phyloP scores from a whole-genome alignment of 768 basidiomycete genomes.

The Mrakia frigida region DNA sequence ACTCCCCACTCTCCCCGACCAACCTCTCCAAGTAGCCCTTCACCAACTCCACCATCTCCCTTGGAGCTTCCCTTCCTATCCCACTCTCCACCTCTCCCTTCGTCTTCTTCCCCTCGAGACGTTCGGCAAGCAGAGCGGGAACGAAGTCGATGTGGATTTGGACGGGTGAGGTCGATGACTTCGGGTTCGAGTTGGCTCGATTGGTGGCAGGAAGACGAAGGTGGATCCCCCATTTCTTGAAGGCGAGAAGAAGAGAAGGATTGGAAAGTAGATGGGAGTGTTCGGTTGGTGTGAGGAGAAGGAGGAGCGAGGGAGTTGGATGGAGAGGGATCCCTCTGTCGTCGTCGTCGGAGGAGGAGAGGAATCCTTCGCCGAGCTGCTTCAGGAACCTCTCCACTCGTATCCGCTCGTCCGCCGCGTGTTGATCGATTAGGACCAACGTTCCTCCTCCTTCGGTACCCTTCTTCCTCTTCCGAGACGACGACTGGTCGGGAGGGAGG shows the following conservation, averaged over 20 bases:
- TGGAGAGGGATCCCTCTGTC: not conserved
- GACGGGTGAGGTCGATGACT: constrained; percentile 47
- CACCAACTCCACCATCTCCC: constrained; percentile 70
- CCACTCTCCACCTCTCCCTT: constrained; percentile 15
- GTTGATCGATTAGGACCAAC: constrained; percentile 87
- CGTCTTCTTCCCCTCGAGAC: constrained; percentile 46
- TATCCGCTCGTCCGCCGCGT: constrained; percentile 95
- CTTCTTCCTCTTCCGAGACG: not conserved
- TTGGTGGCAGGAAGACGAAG: not conserved
- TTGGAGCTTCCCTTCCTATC: constrained; percentile 33
- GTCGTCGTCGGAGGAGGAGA: constrained; percentile 1
- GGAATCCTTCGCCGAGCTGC: constrained; percentile 63
- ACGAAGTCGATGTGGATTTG: constrained; percentile 62
- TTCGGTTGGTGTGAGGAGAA: constrained; percentile 23
- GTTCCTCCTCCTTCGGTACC: not conserved
- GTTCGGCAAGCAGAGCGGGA: constrained; percentile 63
- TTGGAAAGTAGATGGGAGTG: not conserved
- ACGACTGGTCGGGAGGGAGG: constrained; percentile 33
- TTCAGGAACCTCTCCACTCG: constrained; percentile 78
- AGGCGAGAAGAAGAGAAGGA: not conserved
- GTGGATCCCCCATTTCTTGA: constrained; percentile 28
- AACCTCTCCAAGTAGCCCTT: constrained; percentile 65
- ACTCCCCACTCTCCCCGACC: constrained; percentile 44
- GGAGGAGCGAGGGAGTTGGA: not conserved
- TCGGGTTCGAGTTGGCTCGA: not conserved